Percentiles rank a stretch among this genome's conserved stretches.
Conservation (phyloP, 345 rosid genomes). For the Kernera saxatilis region DNA sequence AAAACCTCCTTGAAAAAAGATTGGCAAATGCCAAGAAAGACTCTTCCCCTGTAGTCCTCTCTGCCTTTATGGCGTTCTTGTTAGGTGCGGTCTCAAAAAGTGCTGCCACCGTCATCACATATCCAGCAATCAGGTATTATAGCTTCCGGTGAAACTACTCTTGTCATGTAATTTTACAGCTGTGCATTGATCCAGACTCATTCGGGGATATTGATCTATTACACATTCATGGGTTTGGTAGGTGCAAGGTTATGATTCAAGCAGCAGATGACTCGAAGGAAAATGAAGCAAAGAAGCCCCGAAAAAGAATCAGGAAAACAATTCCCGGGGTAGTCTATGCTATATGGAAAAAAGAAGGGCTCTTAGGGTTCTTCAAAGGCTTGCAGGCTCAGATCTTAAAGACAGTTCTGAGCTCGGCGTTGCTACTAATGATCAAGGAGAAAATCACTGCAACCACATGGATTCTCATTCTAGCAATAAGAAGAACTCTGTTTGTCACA, state of each 20-base stretch:
- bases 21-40: conserved; percentile 28
- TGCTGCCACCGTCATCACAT: conserved; percentile 70
- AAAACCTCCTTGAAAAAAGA: conserved; percentile 43
- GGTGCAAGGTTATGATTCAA: conserved; percentile 92
- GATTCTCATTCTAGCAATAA: conserved; percentile 65
- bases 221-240: conserved; percentile 24
- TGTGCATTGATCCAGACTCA: background rate
- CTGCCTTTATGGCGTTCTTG: conserved; percentile 79
- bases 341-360: conserved; percentile 78
- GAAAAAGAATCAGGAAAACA: conserved; percentile 39
- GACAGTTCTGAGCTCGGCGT: conserved; percentile 91
- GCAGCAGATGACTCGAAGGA: conserved; percentile 58
- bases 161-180: background rate
- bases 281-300: conserved; percentile 31
- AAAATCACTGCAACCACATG: conserved; percentile 75
- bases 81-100: conserved; percentile 89
- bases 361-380: conserved; percentile 81
- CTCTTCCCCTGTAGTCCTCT: conserved; percentile 54
- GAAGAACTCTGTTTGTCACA: conserved; percentile 43
- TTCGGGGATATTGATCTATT: background rate
- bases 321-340: conserved; percentile 44
- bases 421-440: conserved; percentile 93
- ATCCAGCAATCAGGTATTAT: conserved; percentile 85
- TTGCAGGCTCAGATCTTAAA: conserved; percentile 86
- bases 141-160: background rate